phyloP scores from a whole-genome alignment of 805 yeast species.

The Spathaspora girioi region DNA sequence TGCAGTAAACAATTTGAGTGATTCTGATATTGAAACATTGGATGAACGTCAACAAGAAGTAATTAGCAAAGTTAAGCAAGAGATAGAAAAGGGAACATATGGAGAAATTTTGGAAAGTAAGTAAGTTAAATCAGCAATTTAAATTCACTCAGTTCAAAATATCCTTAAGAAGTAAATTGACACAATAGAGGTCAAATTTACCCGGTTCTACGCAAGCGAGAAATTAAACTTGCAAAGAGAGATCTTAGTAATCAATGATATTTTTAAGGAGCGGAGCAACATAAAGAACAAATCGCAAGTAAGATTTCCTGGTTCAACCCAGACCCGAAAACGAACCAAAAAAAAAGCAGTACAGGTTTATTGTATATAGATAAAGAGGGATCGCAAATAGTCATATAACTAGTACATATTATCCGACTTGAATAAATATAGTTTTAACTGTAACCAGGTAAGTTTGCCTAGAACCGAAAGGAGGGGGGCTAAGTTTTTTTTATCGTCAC shows the following conservation, averaged over 20 bases:
- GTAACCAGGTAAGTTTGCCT: too few species aligned
- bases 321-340: not conserved
- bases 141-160: too few species aligned
- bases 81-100: constrained; percentile 24
- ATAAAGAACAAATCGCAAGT: not conserved
- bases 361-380: too few species aligned
- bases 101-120: constrained; percentile 12
- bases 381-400: too few species aligned
- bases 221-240: too few species aligned
- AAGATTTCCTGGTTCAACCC: not conserved
- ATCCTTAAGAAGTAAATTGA: too few species aligned
- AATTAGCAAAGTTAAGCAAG: constrained; percentile 17
- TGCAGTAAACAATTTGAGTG: constrained; percentile 23
- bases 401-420: too few species aligned
- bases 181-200: too few species aligned
- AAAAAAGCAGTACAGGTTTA: too few species aligned
- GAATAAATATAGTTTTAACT: too few species aligned
- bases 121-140: too few species aligned
- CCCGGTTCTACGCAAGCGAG: too few species aligned
- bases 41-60: constrained; percentile 20
- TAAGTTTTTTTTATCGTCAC: not conserved
- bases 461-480: not conserved
- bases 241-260: not conserved
- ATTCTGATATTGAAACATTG: constrained; percentile 24
- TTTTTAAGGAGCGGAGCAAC: not conserved